Evolutionary conservation across 768 basidiomycete species (phyloP).

Genomic region (Tylopilus rubrobrunneus): DNA sequence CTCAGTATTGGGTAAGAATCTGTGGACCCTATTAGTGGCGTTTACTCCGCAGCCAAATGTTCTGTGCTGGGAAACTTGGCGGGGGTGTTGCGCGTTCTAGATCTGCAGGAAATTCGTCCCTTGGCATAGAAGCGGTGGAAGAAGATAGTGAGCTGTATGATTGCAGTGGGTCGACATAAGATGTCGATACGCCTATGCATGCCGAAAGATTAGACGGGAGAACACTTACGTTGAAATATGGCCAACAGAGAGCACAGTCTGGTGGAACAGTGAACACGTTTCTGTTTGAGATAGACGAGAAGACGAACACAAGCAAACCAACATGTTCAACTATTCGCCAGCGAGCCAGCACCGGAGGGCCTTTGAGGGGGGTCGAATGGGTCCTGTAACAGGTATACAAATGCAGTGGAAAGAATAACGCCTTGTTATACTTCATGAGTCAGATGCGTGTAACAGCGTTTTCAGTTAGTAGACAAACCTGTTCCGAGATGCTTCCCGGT

Average conservation of each 20-base stretch:
- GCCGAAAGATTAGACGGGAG: neutral
- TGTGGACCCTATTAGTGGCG: conserved; percentile 13
- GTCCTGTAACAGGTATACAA: conserved; percentile 77
- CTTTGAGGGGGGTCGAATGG: conserved; percentile 60
- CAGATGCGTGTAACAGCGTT: too few relatives aligned
- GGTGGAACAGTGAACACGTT: conserved; percentile 1
- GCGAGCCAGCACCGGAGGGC: conserved; percentile 39
- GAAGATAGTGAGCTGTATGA: conserved; percentile 53
- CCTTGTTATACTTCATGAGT: conserved; percentile 35
- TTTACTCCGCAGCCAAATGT: conserved; percentile 12
- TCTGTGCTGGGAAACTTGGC: conserved; percentile 4
- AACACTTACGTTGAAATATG: conserved; percentile 73
- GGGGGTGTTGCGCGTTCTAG: conserved; percentile 1
- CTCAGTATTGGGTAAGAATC: neutral
- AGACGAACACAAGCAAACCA: conserved; percentile 71
- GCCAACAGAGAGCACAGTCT: conserved; percentile 61
- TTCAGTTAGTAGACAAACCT: conserved; percentile 32
- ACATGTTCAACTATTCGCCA: conserved; percentile 57
- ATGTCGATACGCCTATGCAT: conserved; percentile 63
- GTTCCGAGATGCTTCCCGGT: conserved; percentile 89
- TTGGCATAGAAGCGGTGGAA: conserved; percentile 32
- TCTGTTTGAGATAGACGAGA: neutral
- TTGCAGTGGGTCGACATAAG: conserved; percentile 70
- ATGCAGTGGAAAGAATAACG: conserved; percentile 79
- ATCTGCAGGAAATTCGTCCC: conserved; percentile 21